Evolutionary conservation across 2,329 filamentous ascomycete species (phyloP).

Genomic region (Fusarium brevicatenulatum): DNA sequence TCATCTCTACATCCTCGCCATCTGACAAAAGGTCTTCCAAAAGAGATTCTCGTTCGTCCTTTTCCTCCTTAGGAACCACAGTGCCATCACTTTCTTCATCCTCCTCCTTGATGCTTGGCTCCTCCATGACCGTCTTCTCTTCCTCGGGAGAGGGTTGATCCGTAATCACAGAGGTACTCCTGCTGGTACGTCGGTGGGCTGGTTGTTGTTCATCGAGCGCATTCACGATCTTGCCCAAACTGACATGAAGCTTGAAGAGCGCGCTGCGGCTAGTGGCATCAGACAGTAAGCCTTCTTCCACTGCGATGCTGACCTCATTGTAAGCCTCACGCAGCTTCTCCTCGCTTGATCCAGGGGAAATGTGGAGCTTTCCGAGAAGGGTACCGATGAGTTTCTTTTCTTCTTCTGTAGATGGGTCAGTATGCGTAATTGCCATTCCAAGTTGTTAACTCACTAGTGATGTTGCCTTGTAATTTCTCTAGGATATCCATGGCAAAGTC

Average conservation of each 20-base stretch:
- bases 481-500: slow-evolving; percentile 81
- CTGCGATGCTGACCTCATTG: slow-evolving; percentile 67
- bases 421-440: neutral
- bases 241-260: slow-evolving; percentile 74
- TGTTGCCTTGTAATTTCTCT: slow-evolving; percentile 74
- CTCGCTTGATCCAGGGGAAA: slow-evolving; percentile 73
- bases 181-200: slow-evolving; percentile 54
- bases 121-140: slow-evolving; percentile 54
- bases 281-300: slow-evolving; percentile 68
- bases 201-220: slow-evolving; percentile 59
- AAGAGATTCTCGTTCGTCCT: slow-evolving; percentile 50
- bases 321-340: slow-evolving; percentile 68
- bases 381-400: slow-evolving; percentile 85
- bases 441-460: slow-evolving; percentile 68
- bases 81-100: slow-evolving; percentile 54
- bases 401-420: slow-evolving; percentile 68
- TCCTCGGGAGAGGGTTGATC: slow-evolving; percentile 50
- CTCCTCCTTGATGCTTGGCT: slow-evolving; percentile 61
- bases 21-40: slow-evolving; percentile 55
- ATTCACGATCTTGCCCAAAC: slow-evolving; percentile 74
- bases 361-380: slow-evolving; percentile 83
- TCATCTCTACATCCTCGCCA: slow-evolving; percentile 52
- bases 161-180: slow-evolving; percentile 54
- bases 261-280: slow-evolving; percentile 72
- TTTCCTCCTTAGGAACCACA: slow-evolving; percentile 46